phyloP scores from a whole-genome alignment of 2,329 filamentous ascomycete genomes.

The Arthrobotrys musiformis region DNA sequence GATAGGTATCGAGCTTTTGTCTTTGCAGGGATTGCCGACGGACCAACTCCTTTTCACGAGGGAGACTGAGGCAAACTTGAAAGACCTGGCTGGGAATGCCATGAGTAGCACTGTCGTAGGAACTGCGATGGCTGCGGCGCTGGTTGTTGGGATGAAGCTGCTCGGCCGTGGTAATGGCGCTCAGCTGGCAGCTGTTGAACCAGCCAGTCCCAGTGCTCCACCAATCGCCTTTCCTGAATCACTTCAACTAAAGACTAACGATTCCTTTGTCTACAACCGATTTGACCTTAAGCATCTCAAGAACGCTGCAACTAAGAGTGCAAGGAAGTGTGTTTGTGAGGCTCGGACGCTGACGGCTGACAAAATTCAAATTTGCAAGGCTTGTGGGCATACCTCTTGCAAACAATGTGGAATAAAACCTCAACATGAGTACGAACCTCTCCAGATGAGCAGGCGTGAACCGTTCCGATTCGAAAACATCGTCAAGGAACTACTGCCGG shows the following conservation, averaged over 20 bases:
- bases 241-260: conserved; percentile 46
- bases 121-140: conserved; percentile 70
- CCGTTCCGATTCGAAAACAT: conserved; percentile 65
- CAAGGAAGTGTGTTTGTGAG: conserved; percentile 71
- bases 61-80: conserved; percentile 72
- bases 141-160: conserved; percentile 64
- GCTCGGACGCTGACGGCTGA: conserved; percentile 63
- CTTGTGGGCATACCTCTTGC: conserved; percentile 70
- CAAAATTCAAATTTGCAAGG: conserved; percentile 65
- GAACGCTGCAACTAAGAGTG: conserved; percentile 60
- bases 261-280: conserved; percentile 54
- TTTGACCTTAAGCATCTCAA: conserved; percentile 53
- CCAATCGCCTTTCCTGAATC: conserved; percentile 23
- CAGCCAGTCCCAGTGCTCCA: not conserved
- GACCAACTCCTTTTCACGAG: conserved; percentile 72
- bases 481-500: conserved; percentile 64
- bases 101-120: conserved; percentile 81
- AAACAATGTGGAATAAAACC: conserved; percentile 69
- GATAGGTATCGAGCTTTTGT: conserved; percentile 72
- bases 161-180: conserved; percentile 12
- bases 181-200: not conserved
- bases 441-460: conserved; percentile 59
- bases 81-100: conserved; percentile 80
- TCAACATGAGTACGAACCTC: conserved; percentile 60
- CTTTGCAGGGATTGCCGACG: conserved; percentile 75